A percentile compares a stretch with the other conserved stretches of the same genome.
Evolutionary conservation across 768 basidiomycete genomes (phyloP).

Genomic region (Austroboletus festivus): DNA sequence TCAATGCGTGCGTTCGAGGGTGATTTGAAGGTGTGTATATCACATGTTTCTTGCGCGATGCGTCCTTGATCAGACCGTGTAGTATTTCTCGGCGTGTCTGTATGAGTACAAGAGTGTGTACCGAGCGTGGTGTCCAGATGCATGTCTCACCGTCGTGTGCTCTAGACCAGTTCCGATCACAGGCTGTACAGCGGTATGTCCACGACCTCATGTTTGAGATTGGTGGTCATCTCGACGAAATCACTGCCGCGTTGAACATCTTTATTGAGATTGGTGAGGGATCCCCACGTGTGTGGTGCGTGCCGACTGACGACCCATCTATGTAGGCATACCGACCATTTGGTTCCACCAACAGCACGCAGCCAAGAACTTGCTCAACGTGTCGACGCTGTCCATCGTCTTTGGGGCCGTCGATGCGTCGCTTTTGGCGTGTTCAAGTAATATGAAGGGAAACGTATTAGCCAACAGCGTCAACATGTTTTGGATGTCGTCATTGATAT

Average conservation of each 20-base stretch:
- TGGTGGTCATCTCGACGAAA: conserved; percentile 48
- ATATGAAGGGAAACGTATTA: conserved; percentile 28
- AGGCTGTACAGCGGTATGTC: conserved; percentile 50
- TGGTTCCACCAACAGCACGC: conserved; percentile 52
- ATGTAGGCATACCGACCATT: conserved; percentile 50
- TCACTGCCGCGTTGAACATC: conserved; percentile 42
- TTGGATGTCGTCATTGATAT: conserved; percentile 53
- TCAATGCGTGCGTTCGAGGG: conserved; percentile 46
- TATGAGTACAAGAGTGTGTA: conserved; percentile 43
- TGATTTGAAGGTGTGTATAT: conserved; percentile 41
- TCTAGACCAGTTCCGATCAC: conserved; percentile 47
- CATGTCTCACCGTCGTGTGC: neutral
- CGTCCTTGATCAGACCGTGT: neutral
- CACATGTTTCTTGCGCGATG: neutral
- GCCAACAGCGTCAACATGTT: conserved; percentile 45
- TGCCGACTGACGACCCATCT: neutral
- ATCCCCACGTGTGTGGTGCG: neutral
- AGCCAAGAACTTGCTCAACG: conserved; percentile 43
- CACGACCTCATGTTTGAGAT: conserved; percentile 48
- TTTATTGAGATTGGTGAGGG: conserved; percentile 51
- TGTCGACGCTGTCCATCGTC: conserved; percentile 54
- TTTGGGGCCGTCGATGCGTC: conserved; percentile 51
- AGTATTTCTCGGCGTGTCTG: conserved; percentile 53
- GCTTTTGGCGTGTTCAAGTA: conserved; percentile 42
- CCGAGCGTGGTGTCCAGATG: no score